phyloP scores from a whole-genome alignment of 2,329 filamentous ascomycete genomes.

The Alternaria sp. region DNA sequence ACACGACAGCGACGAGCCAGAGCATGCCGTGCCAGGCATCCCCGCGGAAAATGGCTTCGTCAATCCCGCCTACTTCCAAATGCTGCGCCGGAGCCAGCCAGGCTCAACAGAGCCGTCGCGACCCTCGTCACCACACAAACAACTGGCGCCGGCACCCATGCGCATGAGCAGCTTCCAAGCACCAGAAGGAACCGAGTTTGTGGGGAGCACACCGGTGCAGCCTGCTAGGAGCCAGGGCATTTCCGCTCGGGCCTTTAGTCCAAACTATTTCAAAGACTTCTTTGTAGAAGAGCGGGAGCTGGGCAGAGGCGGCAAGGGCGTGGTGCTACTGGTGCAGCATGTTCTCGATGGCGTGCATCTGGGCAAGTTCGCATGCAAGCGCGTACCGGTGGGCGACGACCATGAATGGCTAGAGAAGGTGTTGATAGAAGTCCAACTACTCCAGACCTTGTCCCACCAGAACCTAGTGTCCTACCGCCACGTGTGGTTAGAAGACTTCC shows the following conservation, averaged over 20 bases:
- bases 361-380: constrained; percentile 94
- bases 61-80: constrained; percentile 92
- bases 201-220: constrained; percentile 56
- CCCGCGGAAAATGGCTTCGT: constrained; percentile 73
- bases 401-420: constrained; percentile 96
- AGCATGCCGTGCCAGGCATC: constrained; percentile 39
- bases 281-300: constrained; percentile 90
- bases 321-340: constrained; percentile 93
- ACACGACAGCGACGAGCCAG: constrained; percentile 45
- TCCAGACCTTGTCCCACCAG: constrained; percentile 90
- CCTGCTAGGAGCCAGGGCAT: constrained; percentile 69
- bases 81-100: constrained; percentile 74
- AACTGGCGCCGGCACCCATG: constrained; percentile 49
- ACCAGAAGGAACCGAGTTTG: constrained; percentile 61
- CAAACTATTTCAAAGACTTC: constrained; percentile 90
- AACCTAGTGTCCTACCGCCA: constrained; percentile 97
- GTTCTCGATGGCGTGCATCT: constrained; percentile 88
- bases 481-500: constrained; percentile 93
- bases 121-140: constrained; percentile 61
- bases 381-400: constrained; percentile 92
- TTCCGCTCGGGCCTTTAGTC: constrained; percentile 85
- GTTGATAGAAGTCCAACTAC: constrained; percentile 88
- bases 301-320: constrained; percentile 90
- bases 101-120: constrained; percentile 59
- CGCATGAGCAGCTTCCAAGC: constrained; percentile 43